Evolutionary conservation across 805 yeast genomes (phyloP), one percentile per base, ranked within the genome.

Genomic region (Wickerhamomyces strasburgensis): DNA sequence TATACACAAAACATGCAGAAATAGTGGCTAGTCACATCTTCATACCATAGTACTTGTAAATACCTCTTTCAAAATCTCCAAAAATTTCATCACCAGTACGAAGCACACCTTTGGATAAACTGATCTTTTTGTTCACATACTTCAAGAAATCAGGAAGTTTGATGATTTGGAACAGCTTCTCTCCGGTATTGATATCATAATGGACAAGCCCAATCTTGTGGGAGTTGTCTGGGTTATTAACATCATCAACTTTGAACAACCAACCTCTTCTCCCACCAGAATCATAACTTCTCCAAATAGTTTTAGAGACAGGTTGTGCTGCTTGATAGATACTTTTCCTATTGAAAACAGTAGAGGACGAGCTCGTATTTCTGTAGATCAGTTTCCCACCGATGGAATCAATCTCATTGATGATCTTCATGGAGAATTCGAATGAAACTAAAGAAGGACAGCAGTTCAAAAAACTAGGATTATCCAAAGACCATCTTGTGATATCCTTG

Each of bases 261-360:
- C 96, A 87, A 10, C 85, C 80, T 43, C 96, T 68, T 43, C 95
- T 68, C 5, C 95, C 94, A 49, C 53, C 65, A 17, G 65, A 68
- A 44, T 37, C 70, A 58, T 14, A 60, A 42, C 43, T 54, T 37
- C 33, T 51, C 57, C 49, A 64, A 35, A 24, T 50, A 49, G 29
- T 46, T 35, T 37, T 60, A 37, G 37, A 52, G 11, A 21, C 11
- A 8, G 25, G 10, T 21, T 8, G 7, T 7, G 25, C 25, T 21
- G 11, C 11, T 21, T 8, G 25, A 21, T 21, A 21, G 11, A 21
- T 21, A 21, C 11, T 21, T 21, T 11, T 21, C 11, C 25, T 21
- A 21, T 21, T 21, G 11, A 21, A 21, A 21, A 21, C 11, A 8
- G 25, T 11, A 24, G 21, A 17, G 14, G 52, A 57, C 11, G 25